Conservation (phyloP, 2,329 filamentous ascomycete genomes). For the Fusarium azukiicola region DNA sequence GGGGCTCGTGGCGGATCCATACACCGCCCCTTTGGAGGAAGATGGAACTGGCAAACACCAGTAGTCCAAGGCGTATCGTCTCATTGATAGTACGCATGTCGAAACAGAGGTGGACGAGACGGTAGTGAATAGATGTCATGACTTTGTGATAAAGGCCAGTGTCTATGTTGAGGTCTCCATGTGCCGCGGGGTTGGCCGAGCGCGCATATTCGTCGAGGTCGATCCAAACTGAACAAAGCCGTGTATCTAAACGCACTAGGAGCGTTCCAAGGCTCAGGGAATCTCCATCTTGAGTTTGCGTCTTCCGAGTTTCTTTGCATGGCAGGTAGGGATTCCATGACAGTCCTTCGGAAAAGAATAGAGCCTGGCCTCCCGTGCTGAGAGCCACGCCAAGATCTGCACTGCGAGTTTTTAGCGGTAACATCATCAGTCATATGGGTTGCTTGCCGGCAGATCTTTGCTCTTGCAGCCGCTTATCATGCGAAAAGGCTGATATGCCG, state of each 20-base stretch:
- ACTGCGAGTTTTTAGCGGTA: neutral
- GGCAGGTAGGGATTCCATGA: neutral
- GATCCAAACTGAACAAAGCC: neutral
- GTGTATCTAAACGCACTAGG: neutral
- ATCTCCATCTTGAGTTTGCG: neutral
- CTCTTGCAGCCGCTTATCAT: neutral
- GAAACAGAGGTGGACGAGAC: neutral
- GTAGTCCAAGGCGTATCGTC: neutral
- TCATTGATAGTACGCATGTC: neutral
- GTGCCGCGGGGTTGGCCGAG: neutral
- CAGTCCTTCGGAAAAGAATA: neutral
- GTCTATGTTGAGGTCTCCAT: neutral
- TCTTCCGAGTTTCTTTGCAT: neutral
- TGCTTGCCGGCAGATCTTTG: neutral
- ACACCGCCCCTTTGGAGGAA: neutral
- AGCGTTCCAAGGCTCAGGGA: neutral
- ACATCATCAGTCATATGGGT: accelerated
- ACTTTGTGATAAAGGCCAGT: neutral
- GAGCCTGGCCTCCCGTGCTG: neutral
- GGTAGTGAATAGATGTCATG: neutral
- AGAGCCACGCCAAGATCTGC: constrained; percentile 5
- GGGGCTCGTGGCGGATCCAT: neutral
- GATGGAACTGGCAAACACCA: neutral
- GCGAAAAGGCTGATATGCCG: neutral
- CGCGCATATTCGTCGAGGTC: neutral